Base-by-base conservation (phyloP, 1,284 basidiomycete genomes). In the Erythrobasidium hasegawianum region DNA sequence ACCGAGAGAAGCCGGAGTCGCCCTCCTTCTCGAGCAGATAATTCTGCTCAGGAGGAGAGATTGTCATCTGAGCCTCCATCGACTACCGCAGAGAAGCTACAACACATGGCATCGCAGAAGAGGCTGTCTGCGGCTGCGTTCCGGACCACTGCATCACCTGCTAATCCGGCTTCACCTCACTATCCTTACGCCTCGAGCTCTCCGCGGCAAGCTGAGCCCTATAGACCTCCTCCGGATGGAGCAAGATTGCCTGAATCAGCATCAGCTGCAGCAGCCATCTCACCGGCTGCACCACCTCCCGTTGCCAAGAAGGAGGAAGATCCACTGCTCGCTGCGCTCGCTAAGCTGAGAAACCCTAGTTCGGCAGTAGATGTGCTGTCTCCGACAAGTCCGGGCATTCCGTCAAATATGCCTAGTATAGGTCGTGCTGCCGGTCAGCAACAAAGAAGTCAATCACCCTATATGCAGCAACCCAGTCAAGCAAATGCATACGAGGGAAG, bases 51-150 rank as follows among this genome's bases (percentile, higher is more conserved):
- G 33, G 33, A 33, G 4, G 33, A 33, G 33, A 4, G 33, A 33
- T 11, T 33, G n/a, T n/a, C n/a, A 33, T 33, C 38, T 4, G 61
- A 20, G 18, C 24, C 50, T 16, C 16, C 22, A 22, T 5, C 40
- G n/a, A 65, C 62, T 5, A 65, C 62, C 2, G 62, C 62, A 29
- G 55, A 65, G 39, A 41, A 26, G 29, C 62, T 65, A 18, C 62
- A 65, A 43, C 55, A 65, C 33, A 55, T 55, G 55, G 62, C 62
- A 1, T 65, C 62, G 24, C 62, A 65, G 39, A 65, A 65, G 33
- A 41, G 62, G 9, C 45, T 65, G 16, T 65, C 62, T 13, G 56
- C 62, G 2, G 62, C 53, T 10, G 56, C 62, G 1, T 57, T 57
- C 62, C 57, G 43, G 27, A 10, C 55, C 5, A 24, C 13, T 13